phyloP scores from a whole-genome alignment of 345 rosid genomes.

The Acer saccharum region DNA sequence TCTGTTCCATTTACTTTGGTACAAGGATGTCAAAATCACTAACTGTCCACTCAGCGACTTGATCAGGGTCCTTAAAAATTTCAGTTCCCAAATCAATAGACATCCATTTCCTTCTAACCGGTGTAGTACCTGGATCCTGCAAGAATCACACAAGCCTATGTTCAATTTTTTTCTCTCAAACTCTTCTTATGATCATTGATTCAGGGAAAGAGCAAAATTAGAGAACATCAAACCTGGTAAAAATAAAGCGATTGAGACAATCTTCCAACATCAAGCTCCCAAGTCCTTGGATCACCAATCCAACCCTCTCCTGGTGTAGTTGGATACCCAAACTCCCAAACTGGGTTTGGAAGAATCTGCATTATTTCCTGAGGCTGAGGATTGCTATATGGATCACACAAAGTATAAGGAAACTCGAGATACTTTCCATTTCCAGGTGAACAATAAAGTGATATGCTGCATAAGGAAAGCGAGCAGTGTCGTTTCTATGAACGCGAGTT shows the following conservation, averaged over 20 bases:
- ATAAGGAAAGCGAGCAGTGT: conserved; percentile 35
- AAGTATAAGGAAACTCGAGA: conserved; percentile 35
- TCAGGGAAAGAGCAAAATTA: too few species aligned
- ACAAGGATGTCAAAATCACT: conserved; percentile 44
- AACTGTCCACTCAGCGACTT: conserved; percentile 44
- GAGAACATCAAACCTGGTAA: conserved; percentile 34
- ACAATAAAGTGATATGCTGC: conserved; percentile 50
- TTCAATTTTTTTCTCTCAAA: neutral
- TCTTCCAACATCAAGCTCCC: conserved; percentile 56
- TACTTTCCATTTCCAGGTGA: conserved; percentile 48
- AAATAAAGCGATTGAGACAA: conserved; percentile 45
- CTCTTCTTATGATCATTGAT: too few species aligned
- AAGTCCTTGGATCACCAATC: conserved; percentile 47
- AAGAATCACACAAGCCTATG: neutral
- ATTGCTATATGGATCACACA: conserved; percentile 55
- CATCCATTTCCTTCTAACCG: conserved; percentile 45
- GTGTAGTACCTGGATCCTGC: conserved; percentile 46
- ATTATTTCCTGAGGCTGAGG: conserved; percentile 58
- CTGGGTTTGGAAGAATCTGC: conserved; percentile 51
- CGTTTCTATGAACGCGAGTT: conserved; percentile 34
- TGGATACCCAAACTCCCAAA: conserved; percentile 58
- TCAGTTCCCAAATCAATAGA: conserved; percentile 56
- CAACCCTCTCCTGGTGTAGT: conserved; percentile 49
- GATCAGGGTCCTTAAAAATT: conserved; percentile 39
- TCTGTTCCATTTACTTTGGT: conserved; percentile 19